These are phyloP conservation scores for Blastobotrys proliferans DNA, from an alignment of 1,139 yeast genomes.

Conservation along the genomic window DNA sequence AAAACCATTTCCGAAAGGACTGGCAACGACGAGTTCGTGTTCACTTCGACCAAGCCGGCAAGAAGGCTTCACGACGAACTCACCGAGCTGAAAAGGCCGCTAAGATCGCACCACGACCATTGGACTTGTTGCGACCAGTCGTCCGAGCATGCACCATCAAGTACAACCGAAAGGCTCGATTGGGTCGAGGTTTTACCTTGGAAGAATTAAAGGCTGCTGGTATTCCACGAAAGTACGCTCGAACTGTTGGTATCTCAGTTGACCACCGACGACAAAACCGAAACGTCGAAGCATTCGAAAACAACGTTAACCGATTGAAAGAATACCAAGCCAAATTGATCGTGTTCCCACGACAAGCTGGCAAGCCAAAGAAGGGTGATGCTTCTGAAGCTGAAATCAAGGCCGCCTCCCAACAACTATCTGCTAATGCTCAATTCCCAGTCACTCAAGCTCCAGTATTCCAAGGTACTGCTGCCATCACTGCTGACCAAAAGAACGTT, in stretches of 20 bases:
- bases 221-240: slow-evolving; percentile 90
- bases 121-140: slow-evolving; percentile 93
- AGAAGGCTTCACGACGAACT: slow-evolving; percentile 94
- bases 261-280: slow-evolving; percentile 99
- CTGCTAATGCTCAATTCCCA: slow-evolving; percentile 87
- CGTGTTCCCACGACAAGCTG: slow-evolving; percentile 86
- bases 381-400: slow-evolving; percentile 66
- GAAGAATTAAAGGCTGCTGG: slow-evolving; percentile 99
- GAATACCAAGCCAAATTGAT: slow-evolving; percentile 96
- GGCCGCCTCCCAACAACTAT: slow-evolving; percentile 65
- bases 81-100: slow-evolving; percentile 95
- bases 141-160: slow-evolving; percentile 98
- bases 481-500: slow-evolving; percentile 64
- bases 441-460: slow-evolving; percentile 73
- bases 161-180: slow-evolving; percentile 99
- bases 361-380: slow-evolving; percentile 46
- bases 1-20: slow-evolving; percentile 91
- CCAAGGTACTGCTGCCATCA: slow-evolving; percentile 85
- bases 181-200: slow-evolving; percentile 98
- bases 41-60: slow-evolving; percentile 99
- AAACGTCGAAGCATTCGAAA: slow-evolving; percentile 91
- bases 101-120: slow-evolving; percentile 94
- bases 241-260: slow-evolving; percentile 97
- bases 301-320: slow-evolving; percentile 93
- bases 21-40: slow-evolving; percentile 99